Conservation (phyloP, 176 grass and related monocot species). For the Carex pumila region DNA sequence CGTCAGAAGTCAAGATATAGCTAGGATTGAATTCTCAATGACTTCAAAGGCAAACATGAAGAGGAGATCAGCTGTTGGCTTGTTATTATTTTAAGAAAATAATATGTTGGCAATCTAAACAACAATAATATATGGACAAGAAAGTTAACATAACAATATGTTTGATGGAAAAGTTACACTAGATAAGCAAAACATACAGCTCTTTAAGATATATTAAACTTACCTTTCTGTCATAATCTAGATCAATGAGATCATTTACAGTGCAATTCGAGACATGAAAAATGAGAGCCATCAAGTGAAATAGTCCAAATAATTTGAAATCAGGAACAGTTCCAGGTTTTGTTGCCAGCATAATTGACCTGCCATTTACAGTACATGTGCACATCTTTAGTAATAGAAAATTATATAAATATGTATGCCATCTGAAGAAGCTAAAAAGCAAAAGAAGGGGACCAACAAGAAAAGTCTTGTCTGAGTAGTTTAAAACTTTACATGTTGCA, state of each 20-base stretch:
- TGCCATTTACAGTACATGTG: not conserved
- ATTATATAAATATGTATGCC: not conserved
- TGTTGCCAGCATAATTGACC: conserved; percentile 4
- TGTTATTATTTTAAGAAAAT: not conserved
- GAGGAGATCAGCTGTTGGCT: not conserved
- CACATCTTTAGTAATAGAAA: not conserved
- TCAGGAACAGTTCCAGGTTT: conserved; percentile 4
- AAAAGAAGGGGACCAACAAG: not conserved
- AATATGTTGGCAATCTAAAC: not conserved
- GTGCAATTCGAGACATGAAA: not conserved
- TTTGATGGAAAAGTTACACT: no score
- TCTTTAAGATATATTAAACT: not conserved
- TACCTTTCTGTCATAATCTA: not conserved
- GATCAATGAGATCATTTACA: not conserved
- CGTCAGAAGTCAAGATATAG: not conserved
- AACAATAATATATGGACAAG: no score
- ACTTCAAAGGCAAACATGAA: not conserved
- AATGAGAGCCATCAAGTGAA: not conserved
- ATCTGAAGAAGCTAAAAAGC: not conserved
- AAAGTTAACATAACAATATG: no score
- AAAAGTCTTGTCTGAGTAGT: not conserved
- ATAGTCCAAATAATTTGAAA: not conserved
- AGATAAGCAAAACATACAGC: no score
- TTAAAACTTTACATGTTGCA: no score
- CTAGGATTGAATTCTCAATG: not conserved